phyloP scores from a whole-genome alignment of 257 asterid species.

The Jacaranda mimosifolia region DNA sequence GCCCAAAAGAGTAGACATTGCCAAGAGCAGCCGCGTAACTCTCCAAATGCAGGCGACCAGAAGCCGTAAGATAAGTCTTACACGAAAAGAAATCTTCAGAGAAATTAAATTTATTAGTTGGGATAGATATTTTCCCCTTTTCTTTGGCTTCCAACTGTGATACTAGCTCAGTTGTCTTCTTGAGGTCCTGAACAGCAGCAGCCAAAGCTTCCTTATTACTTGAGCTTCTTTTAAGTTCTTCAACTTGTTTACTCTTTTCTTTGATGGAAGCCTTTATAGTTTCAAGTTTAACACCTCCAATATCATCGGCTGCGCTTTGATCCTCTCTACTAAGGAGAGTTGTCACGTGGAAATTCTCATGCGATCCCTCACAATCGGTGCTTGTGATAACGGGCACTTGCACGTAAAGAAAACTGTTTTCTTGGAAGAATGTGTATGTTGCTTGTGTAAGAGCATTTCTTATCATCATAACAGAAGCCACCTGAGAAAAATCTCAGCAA shows the following conservation, averaged over 20 bases:
- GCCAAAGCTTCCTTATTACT: conserved; percentile 83
- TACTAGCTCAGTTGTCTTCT: conserved; percentile 61
- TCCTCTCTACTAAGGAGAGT: conserved; percentile 53
- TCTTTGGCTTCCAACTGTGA: conserved; percentile 67
- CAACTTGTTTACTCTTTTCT: conserved; percentile 69
- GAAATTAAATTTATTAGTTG: conserved; percentile 39
- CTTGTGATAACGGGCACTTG: conserved; percentile 87
- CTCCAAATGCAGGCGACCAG: conserved; percentile 88
- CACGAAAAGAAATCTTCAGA: conserved; percentile 69
- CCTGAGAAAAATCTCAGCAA: conserved; percentile 52
- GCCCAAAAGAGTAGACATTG: conserved; percentile 84
- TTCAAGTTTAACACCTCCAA: conserved; percentile 52
- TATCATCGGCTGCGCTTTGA: conserved; percentile 29
- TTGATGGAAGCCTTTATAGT: conserved; percentile 59
- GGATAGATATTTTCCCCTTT: conserved; percentile 33
- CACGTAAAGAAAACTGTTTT: conserved; percentile 69
- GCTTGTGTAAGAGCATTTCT: conserved; percentile 70
- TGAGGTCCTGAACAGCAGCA: conserved; percentile 78
- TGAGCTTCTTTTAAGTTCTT: conserved; percentile 69
- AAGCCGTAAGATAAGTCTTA: conserved; percentile 58
- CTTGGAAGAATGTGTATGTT: conserved; percentile 59
- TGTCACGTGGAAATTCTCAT: conserved; percentile 66
- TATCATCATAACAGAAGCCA: conserved; percentile 82
- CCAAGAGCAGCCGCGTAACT: conserved; percentile 90
- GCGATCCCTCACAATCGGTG: conserved; percentile 62